Evolutionary conservation across 2,329 filamentous ascomycete genomes (phyloP).

Genomic region (Arthrocladium fulminans): DNA sequence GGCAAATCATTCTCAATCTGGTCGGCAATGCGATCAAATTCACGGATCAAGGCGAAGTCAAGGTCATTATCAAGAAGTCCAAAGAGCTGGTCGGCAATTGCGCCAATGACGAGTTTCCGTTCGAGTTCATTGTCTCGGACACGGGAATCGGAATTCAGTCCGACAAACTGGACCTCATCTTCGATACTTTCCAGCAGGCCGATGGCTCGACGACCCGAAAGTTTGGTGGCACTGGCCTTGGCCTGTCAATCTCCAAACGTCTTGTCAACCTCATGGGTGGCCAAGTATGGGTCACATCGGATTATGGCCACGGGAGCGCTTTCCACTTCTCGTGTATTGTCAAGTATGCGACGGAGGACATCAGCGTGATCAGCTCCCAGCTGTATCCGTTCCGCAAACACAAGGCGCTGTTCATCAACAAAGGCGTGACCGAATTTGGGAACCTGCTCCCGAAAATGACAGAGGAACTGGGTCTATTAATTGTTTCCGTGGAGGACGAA

Average conservation of each 20-base stretch:
- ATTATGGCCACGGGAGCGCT: slow-evolving; percentile 80
- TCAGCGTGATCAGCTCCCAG: slow-evolving; percentile 69
- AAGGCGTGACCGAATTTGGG: slow-evolving; percentile 69
- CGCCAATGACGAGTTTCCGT: slow-evolving; percentile 70
- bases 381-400: slow-evolving; percentile 86
- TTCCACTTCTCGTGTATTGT: slow-evolving; percentile 97
- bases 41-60: slow-evolving; percentile 92
- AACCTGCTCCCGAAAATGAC: slow-evolving; percentile 72
- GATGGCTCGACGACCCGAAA: slow-evolving; percentile 94
- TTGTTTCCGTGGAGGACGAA: slow-evolving; percentile 74
- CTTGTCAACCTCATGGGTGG: slow-evolving; percentile 94
- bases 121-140: slow-evolving; percentile 92
- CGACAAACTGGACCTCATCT: slow-evolving; percentile 93
- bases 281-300: slow-evolving; percentile 90
- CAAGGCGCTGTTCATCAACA: slow-evolving; percentile 89
- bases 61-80: slow-evolving; percentile 74
- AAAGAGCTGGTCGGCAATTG: slow-evolving; percentile 46
- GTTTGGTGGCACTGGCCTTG: slow-evolving; percentile 89
- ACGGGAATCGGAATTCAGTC: slow-evolving; percentile 94
- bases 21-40: slow-evolving; percentile 99
- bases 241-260: slow-evolving; percentile 88
- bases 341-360: slow-evolving; percentile 69
- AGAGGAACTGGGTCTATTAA: slow-evolving; percentile 65
- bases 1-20: slow-evolving; percentile 93
- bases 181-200: slow-evolving; percentile 97